Evolutionary conservation across 2,329 filamentous ascomycete genomes (phyloP), one percentile per base, ranked within the genome.

Genomic region (Botryosphaeria dothidea): DNA sequence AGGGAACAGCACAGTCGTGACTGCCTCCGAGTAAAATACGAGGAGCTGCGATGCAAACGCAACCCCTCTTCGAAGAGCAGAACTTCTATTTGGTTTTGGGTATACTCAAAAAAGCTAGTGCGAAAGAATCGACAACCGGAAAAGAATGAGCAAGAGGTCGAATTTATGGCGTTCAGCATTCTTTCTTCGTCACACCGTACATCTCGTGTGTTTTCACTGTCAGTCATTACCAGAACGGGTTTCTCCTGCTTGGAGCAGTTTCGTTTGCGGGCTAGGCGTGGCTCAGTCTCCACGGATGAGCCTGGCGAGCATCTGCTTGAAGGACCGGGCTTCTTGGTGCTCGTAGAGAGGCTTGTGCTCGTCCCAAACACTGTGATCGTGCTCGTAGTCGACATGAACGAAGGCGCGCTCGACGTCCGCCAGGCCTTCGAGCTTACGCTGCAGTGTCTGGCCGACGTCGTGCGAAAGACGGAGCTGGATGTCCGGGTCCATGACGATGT

Each of bases 401-500:
- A 83, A 84, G 0, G 81, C 82, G 23, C 81, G 76, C 77, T 69
- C 76, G 11, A 78, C 76, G 65, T 77, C 73, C 15, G 75, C 74
- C 51, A 78, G 74, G 27, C 75, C 74, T 75, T 88, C 86, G 13
- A 88, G 79, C 74, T 88, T 88, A 49, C 86, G 81, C 74, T 88
- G 86, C 58, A 88, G 73, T 9, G 81, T 80, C 72, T 88, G 86
- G 23, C 83, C 84, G 27, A 88, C 83, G 67, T 88, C 86, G 68
- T 88, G 86, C 2, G 85, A 85, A 60, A 87, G 77, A 66, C 81
- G 84, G 27, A 88, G 77, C 6, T 83, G 84, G 2, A 82, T 79
- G 3, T 81, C 76, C 67, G 83, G 83, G 69, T 86, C 82, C 79
- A 88, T 86, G 58, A 88, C 82, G 60, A 88, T 81, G 69, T 88